Conservation (phyloP, 805 yeast genomes). For the Pichia membranifaciens region DNA sequence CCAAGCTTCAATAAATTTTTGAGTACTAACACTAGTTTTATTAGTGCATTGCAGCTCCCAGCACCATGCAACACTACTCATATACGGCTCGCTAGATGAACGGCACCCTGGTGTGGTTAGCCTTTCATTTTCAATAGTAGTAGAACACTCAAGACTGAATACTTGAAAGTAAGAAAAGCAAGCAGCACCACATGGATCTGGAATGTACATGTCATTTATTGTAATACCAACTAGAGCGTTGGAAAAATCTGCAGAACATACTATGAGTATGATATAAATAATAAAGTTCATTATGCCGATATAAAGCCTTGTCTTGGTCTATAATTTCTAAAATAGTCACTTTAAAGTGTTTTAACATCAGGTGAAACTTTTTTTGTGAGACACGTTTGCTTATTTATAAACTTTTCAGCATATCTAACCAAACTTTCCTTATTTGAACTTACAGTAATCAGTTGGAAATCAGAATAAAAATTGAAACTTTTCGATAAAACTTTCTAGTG, state of each 20-base stretch:
- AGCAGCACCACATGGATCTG: background rate
- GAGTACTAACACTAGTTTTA: background rate
- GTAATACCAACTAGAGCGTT: background rate
- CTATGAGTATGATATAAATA: no score
- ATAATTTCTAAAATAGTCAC: no score
- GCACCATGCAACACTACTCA: conserved; percentile 6
- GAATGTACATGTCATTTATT: background rate
- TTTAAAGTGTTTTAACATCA: no score
- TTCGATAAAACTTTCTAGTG: conserved; percentile 22
- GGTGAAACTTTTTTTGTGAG: no score
- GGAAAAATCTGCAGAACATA: no score
- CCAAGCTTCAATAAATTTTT: background rate
- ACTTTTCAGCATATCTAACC: no score
- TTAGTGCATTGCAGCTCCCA: background rate
- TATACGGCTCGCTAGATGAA: background rate
- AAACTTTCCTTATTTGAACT: no score
- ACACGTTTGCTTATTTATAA: no score
- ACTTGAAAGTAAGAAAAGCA: background rate
- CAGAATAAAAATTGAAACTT: conserved; percentile 12
- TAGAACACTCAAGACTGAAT: background rate
- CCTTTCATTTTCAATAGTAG: background rate
- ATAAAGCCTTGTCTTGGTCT: no score
- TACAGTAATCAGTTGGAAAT: no score
- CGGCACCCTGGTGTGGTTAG: background rate
- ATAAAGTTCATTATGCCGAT: no score